Evolutionary conservation across 345 rosid genomes (phyloP).

Genomic region (Linum usitatissimum): DNA sequence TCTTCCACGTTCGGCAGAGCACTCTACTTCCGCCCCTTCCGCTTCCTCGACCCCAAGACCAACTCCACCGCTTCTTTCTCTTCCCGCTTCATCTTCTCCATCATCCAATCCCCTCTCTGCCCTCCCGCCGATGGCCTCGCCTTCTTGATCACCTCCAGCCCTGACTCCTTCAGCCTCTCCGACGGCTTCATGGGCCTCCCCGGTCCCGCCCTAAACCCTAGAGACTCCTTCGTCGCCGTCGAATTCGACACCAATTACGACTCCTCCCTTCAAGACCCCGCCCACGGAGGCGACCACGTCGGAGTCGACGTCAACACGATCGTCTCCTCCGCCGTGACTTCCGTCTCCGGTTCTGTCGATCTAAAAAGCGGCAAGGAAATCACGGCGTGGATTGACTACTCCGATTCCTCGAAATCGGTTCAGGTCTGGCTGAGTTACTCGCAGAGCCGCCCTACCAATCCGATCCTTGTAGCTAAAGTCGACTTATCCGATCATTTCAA

Average conservation of each 20-base stretch:
- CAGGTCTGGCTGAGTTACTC: slow-evolving; percentile 56
- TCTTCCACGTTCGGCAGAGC: slow-evolving; percentile 42
- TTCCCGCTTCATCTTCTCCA: slow-evolving; percentile 57
- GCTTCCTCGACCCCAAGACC: slow-evolving; percentile 41
- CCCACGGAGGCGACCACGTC: slow-evolving; percentile 36
- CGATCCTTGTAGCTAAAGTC: slow-evolving; percentile 43
- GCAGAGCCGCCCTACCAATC: slow-evolving; percentile 36
- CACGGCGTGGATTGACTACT: slow-evolving; percentile 69
- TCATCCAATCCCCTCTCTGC: slow-evolving; percentile 40
- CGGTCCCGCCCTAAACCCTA: slow-evolving; percentile 23
- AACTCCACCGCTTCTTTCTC: slow-evolving; percentile 52
- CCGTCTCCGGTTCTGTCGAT: slow-evolving; percentile 46
- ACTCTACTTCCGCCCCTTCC: slow-evolving; percentile 42
- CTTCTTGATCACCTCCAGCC: slow-evolving; percentile 65
- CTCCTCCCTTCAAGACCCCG: slow-evolving; percentile 44
- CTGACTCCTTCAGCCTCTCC: slow-evolving; percentile 50
- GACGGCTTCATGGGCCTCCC: slow-evolving; percentile 66
- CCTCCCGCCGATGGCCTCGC: slow-evolving; percentile 69
- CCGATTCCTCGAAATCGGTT: slow-evolving; percentile 39
- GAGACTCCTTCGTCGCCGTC: slow-evolving; percentile 55
- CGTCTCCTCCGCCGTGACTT: slow-evolving; percentile 45
- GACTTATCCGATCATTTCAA: slow-evolving; percentile 49
- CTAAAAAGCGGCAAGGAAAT: slow-evolving; percentile 45
- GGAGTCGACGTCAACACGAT: slow-evolving; percentile 49
- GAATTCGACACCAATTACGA: slow-evolving; percentile 66